Evolutionary conservation across 2,329 filamentous ascomycete species (phyloP).

Genomic region (Alternaria incomplexa): DNA sequence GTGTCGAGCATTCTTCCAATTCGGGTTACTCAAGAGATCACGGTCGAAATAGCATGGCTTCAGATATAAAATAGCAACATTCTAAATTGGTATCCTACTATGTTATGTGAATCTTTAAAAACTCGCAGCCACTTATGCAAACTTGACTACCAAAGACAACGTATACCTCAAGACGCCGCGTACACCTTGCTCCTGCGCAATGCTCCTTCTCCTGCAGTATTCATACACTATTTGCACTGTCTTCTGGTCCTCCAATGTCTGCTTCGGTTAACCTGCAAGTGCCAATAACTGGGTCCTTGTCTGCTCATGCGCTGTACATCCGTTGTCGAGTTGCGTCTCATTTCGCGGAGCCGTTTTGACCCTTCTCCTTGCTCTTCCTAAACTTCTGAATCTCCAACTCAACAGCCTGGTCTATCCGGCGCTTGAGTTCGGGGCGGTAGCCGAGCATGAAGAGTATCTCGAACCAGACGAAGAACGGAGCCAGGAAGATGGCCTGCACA

Average conservation of each 20-base stretch:
- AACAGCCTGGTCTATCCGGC: constrained; percentile 78
- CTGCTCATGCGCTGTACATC: neutral
- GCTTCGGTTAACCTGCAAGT: neutral
- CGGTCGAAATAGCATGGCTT: too few species aligned
- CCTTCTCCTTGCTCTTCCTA: constrained; percentile 61
- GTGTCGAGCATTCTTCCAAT: neutral
- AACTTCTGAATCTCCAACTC: constrained; percentile 77
- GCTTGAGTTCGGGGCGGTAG: constrained; percentile 86
- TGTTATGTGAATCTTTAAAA: constrained; percentile 1
- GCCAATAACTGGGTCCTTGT: neutral
- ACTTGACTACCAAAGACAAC: constrained; percentile 1
- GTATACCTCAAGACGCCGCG: constrained; percentile 15
- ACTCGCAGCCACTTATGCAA: neutral
- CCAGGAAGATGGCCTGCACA: constrained; percentile 87
- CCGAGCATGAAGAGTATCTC: constrained; percentile 89
- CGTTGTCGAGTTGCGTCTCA: neutral
- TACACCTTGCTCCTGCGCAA: constrained; percentile 33
- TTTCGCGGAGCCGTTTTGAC: constrained; percentile 39
- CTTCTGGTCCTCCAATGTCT: neutral
- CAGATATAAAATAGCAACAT: neutral
- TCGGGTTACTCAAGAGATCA: neutral
- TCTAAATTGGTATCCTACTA: constrained; percentile 15
- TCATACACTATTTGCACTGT: constrained; percentile 3
- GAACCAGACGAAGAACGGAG: constrained; percentile 97
- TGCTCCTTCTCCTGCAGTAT: constrained; percentile 21